Percentiles rank a stretch among this genome's conserved stretches.
These are phyloP conservation scores for Phytopythium kandeliae DNA, from an alignment of 352 stramenopile species.

Conservation along the genomic window DNA sequence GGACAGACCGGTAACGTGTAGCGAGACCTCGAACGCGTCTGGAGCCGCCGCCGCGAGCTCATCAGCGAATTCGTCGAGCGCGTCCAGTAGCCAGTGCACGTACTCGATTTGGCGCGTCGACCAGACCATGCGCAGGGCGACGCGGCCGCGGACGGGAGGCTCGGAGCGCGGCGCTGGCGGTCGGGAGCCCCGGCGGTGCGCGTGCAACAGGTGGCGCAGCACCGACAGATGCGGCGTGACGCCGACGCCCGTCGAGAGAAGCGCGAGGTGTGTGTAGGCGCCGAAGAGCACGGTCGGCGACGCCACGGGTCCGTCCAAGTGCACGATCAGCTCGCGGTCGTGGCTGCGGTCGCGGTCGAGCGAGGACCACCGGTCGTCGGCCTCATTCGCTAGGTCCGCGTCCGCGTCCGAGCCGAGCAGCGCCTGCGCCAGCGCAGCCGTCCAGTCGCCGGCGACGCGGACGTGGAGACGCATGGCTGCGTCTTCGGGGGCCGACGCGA, in stretches of 20 bases:
- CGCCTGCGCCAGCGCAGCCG: conserved; percentile 8
- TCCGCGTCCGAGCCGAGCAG: background rate
- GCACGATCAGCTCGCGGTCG: conserved; percentile 4
- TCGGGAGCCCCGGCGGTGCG: conserved; percentile 14
- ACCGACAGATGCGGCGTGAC: conserved; percentile 41
- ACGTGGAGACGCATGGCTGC: conserved; percentile 34
- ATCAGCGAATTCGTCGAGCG: conserved; percentile 22
- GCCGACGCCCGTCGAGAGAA: conserved; percentile 32
- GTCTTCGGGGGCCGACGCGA: conserved; percentile 49
- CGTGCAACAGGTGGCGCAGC: conserved; percentile 32
- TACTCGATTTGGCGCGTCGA: conserved; percentile 13
- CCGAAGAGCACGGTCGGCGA: conserved; percentile 15
- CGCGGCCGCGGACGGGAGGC: background rate
- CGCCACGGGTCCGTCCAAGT: conserved; percentile 30
- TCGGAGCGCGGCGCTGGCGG: background rate
- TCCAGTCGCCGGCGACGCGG: conserved; percentile 41
- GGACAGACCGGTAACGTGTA: background rate
- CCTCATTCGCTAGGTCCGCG: too few species aligned
- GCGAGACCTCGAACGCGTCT: background rate
- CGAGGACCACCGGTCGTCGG: too few species aligned
- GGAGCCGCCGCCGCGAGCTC: conserved; percentile 8
- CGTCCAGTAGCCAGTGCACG: conserved; percentile 14
- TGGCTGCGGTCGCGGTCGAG: too few species aligned
- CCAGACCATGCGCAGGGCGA: conserved; percentile 11
- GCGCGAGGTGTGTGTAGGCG: conserved; percentile 23